A percentile compares a stretch with the other conserved stretches of the same genome.
Conservation (phyloP, 306 rosid species). For the Abrus precatorius region DNA sequence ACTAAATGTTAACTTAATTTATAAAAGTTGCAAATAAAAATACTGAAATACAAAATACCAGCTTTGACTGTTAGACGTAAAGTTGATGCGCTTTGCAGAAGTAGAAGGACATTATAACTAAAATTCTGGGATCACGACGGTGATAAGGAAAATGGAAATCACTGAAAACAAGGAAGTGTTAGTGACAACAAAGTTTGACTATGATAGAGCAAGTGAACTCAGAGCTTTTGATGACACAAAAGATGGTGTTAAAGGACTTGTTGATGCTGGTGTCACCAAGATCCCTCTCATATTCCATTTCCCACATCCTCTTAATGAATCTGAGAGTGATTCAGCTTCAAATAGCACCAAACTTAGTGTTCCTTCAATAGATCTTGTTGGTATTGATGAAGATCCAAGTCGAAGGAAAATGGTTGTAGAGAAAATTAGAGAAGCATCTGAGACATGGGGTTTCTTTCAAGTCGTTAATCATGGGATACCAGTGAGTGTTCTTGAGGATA, state of each 20-base stretch:
- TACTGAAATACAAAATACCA: too few relatives aligned
- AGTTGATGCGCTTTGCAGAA: too few relatives aligned
- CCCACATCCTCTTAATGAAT: background rate
- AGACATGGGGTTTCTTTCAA: constrained; percentile 62
- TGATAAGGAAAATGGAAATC: background rate
- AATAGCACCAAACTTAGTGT: constrained; percentile 8
- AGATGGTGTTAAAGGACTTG: constrained; percentile 71
- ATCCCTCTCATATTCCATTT: constrained; percentile 61
- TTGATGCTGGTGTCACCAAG: constrained; percentile 60
- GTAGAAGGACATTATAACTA: background rate
- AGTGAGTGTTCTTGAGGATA: constrained; percentile 47
- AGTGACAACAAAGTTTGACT: background rate
- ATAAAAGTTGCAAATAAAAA: too few relatives aligned
- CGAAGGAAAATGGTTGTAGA: constrained; percentile 38
- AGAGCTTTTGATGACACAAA: constrained; percentile 64
- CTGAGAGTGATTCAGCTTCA: constrained; percentile 27
- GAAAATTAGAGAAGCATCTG: constrained; percentile 45
- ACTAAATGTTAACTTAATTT: too few relatives aligned
- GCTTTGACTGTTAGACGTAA: too few relatives aligned
- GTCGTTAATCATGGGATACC: constrained; percentile 60
- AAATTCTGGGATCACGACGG: background rate
- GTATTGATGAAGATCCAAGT: background rate
- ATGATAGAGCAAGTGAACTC: constrained; percentile 53
- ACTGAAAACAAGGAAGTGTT: constrained; percentile 6
- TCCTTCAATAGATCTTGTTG: constrained; percentile 49